Conservation (phyloP, 768 basidiomycete genomes). For the Tubosaeta sp. region DNA sequence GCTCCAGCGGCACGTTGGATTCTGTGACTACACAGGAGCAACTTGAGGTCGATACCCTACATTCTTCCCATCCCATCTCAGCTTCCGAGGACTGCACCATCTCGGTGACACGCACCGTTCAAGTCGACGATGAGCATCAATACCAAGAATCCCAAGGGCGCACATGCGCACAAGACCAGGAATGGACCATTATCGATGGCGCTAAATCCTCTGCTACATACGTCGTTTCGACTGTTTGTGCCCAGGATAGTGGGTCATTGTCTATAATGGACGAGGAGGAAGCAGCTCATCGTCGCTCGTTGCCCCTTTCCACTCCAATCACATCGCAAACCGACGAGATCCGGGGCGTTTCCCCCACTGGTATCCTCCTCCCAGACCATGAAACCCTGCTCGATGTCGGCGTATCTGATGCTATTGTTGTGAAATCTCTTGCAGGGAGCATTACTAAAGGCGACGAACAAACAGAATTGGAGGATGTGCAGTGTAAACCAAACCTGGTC, state of each 20-base stretch:
- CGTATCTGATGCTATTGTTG: neutral
- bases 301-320: neutral
- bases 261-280: neutral
- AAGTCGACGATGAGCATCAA: neutral
- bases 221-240: neutral
- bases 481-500: neutral
- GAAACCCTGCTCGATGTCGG: neutral
- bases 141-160: neutral
- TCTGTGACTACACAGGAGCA: neutral
- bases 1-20: neutral
- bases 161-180: neutral
- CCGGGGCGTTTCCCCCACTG: neutral
- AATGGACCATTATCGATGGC: neutral
- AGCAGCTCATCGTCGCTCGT: neutral
- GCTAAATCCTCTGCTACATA: neutral
- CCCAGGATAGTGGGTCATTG: neutral
- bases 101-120: neutral
- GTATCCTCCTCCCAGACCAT: neutral
- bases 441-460: neutral
- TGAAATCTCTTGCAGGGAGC: neutral
- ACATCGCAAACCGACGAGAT: neutral
- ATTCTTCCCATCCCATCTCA: neutral
- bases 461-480: neutral
- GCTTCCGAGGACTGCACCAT: neutral
- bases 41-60: neutral